phyloP scores from a whole-genome alignment of 2,329 filamentous ascomycete genomes.

The Pseudocercospora crystallina region DNA sequence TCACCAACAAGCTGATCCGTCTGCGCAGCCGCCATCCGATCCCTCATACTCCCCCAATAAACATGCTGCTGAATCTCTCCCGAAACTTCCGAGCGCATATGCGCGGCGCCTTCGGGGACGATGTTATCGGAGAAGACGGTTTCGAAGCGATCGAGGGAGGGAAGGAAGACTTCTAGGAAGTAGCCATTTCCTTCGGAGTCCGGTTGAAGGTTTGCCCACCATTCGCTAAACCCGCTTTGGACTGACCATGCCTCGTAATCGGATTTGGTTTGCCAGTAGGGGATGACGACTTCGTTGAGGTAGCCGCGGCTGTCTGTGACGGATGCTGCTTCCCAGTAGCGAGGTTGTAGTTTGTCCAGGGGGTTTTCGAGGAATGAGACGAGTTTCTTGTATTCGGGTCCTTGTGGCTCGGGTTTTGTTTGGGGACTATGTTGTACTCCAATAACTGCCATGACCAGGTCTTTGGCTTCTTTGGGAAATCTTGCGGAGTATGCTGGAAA shows the following conservation, averaged over 20 bases:
- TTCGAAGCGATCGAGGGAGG: slow-evolving; percentile 46
- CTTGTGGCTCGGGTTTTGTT: slow-evolving; percentile 2
- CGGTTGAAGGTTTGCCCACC: slow-evolving; percentile 39
- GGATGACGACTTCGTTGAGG: slow-evolving; percentile 40
- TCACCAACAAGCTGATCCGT: slow-evolving; percentile 22
- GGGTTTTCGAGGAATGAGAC: slow-evolving; percentile 22
- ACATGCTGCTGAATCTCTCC: slow-evolving; percentile 45
- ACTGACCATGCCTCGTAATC: slow-evolving; percentile 33
- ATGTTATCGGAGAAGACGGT: slow-evolving; percentile 43
- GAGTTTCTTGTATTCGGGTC: slow-evolving; percentile 15
- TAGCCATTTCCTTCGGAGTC: slow-evolving; percentile 36
- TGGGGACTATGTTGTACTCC: slow-evolving; percentile 31
- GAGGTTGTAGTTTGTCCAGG: slow-evolving; percentile 19
- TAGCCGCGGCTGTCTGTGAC: slow-evolving; percentile 34
- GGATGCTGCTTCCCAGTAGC: slow-evolving; percentile 38
- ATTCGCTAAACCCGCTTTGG: slow-evolving; percentile 22
- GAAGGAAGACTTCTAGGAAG: slow-evolving; percentile 47
- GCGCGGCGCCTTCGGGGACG: slow-evolving; percentile 42
- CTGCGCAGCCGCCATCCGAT: slow-evolving; percentile 43
- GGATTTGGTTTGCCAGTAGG: slow-evolving; percentile 41
- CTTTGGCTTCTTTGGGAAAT: slow-evolving; percentile 33
- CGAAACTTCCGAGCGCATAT: slow-evolving; percentile 41
- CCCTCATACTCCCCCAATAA: slow-evolving; percentile 51
- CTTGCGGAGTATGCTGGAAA: slow-evolving; percentile 36
- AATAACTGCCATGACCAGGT: slow-evolving; percentile 38